phyloP scores from a whole-genome alignment of 305 asterid genomes.

The Solanum hybrid region DNA sequence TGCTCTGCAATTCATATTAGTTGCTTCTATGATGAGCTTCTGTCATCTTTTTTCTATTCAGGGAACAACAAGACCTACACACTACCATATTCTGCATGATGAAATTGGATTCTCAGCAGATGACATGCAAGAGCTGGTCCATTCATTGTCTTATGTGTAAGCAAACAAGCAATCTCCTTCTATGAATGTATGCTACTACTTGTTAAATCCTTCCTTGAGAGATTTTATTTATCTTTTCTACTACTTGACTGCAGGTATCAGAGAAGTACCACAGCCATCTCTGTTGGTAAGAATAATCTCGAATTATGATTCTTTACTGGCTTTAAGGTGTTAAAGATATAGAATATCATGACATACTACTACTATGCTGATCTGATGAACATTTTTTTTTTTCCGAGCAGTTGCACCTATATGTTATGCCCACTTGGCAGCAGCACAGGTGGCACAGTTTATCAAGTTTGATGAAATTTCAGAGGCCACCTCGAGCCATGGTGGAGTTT shows the following conservation, averaged over 20 bases:
- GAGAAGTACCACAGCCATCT: conserved; percentile 67
- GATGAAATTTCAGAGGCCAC: conserved; percentile 46
- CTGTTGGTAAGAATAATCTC: conserved; percentile 43
- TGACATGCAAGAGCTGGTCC: conserved; percentile 64
- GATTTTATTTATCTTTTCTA: neutral
- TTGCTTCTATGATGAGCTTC: neutral
- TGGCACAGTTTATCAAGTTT: conserved; percentile 49
- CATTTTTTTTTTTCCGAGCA: conserved; percentile 5
- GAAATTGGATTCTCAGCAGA: conserved; percentile 58
- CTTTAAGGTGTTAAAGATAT: neutral
- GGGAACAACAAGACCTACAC: conserved; percentile 76
- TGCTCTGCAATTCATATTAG: neutral
- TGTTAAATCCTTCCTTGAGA: neutral
- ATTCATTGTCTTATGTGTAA: conserved; percentile 64
- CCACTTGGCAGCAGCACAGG: conserved; percentile 60
- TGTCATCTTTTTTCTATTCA: conserved; percentile 7
- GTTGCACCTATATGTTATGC: conserved; percentile 76
- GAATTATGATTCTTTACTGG: neutral
- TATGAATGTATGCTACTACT: neutral
- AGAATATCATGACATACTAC: neutral
- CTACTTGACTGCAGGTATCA: conserved; percentile 43
- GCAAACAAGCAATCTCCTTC: conserved; percentile 1
- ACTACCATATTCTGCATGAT: conserved; percentile 59
- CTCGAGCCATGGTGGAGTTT: conserved; percentile 37
- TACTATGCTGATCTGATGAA: neutral